Evolutionary conservation across 1,139 yeast genomes (phyloP).

Genomic region (Candida smagusa): DNA sequence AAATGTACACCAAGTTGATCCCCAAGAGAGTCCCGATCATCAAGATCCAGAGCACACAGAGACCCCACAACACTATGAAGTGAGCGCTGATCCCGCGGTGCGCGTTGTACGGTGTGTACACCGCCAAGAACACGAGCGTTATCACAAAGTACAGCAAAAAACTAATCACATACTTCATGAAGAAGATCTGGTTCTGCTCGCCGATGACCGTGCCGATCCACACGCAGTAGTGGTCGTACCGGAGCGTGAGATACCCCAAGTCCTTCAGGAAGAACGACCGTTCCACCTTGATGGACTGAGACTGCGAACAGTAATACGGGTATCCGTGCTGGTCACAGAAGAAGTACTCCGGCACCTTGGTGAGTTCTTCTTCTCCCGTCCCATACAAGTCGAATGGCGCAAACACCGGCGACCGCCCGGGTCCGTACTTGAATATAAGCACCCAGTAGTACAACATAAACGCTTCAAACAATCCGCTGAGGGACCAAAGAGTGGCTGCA

Average conservation of each 20-base stretch:
- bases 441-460: constrained; percentile 31
- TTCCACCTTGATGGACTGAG: constrained; percentile 51
- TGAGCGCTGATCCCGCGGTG: constrained; percentile 21
- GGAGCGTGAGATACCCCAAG: constrained; percentile 44
- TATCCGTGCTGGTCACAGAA: constrained; percentile 57
- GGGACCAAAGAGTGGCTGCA: constrained; percentile 36
- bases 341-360: constrained; percentile 45
- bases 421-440: constrained; percentile 26
- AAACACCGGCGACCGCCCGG: constrained; percentile 29
- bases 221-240: constrained; percentile 65
- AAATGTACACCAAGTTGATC: constrained; percentile 37
- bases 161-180: constrained; percentile 46
- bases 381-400: constrained; percentile 27
- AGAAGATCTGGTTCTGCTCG: constrained; percentile 48
- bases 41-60: constrained; percentile 39
- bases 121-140: constrained; percentile 23
- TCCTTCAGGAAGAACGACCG: constrained; percentile 57
- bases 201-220: constrained; percentile 65
- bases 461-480: constrained; percentile 25
- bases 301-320: constrained; percentile 58
- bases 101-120: constrained; percentile 24
- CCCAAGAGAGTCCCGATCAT: constrained; percentile 37
- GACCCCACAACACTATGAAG: constrained; percentile 38
- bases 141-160: constrained; percentile 30
- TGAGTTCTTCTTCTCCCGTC: constrained; percentile 17